Base-by-base conservation (phyloP, 805 yeast genomes). In the Metschnikowia kunwiensis region DNA sequence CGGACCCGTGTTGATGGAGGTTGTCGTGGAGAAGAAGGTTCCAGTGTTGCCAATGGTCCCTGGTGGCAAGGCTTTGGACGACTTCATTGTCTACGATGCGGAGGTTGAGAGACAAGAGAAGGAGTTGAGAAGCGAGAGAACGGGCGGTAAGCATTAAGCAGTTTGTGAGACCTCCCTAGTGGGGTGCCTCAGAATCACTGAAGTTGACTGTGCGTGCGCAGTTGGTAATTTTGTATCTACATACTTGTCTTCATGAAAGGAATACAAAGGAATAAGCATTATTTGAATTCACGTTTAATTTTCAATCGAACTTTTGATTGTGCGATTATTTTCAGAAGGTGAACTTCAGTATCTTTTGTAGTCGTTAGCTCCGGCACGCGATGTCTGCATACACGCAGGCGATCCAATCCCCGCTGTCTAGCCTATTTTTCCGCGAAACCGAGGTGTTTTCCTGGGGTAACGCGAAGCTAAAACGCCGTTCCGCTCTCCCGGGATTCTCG, bases 21-120 rank as follows among this genome's bases (percentile, higher is more conserved):
- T 88, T 28, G 54, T 80, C 33, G 93, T 88, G 21, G 97, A 89
- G 68, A 78, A 79, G 74, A 84, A 84, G 73, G 96, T 91, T 32
- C 96, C 97, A 34, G 97, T 93, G 43, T 75, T 93, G 60, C 98
- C 98, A 38, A 88, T 93, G 95, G 97, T 93, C 36, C 95, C 98
- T 36, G 95, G 80, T 43, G 98, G 97, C 53, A 86, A 85, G 63
- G 96, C 85, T 46, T 74, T 93, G 55, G 91, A 93, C 57, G 97
- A 93, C 64, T 89, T 91, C 60, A 84, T 93, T 49, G 74, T 75
- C 30, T 93, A 82, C 64, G 96, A 91, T 60, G 80, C 87, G 29
- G 84, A 77, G 51, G 82, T 80, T 38, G 96, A 87, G 69, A 70
- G 67, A 55, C 77, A 80, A 63, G 83, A 82, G 61, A 73, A 67